Percentiles rank a stretch among this genome's conserved stretches.
These are phyloP conservation scores for Lipomyces sp. DNA, from an alignment of 805 yeast genomes.

Conservation along the genomic window DNA sequence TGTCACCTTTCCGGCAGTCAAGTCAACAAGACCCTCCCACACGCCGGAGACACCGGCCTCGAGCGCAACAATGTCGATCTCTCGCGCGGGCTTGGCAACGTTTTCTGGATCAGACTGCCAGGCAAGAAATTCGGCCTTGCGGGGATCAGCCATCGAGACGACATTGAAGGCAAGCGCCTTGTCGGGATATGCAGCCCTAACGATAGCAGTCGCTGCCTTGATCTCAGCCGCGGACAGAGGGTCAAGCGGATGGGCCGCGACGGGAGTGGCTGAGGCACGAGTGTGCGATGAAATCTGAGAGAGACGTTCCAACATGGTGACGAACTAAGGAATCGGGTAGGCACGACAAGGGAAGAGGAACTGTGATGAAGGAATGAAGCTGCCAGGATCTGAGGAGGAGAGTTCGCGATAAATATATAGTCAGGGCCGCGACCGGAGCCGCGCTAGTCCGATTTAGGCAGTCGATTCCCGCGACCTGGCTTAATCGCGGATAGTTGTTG, in stretches of 20 bases:
- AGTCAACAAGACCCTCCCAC: slow-evolving; percentile 71
- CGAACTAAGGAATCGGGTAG: not conserved
- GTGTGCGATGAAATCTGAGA: slow-evolving; percentile 36
- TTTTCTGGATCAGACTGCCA: slow-evolving; percentile 58
- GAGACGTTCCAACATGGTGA: slow-evolving; percentile 32
- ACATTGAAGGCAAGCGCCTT: slow-evolving; percentile 63
- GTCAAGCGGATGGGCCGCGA: slow-evolving; percentile 47
- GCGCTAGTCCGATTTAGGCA: slow-evolving; percentile 8
- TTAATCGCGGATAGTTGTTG: not conserved
- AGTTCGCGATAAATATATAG: not conserved
- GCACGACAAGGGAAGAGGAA: no score
- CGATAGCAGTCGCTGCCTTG: slow-evolving; percentile 57
- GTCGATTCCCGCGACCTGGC: not conserved
- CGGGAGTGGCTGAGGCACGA: slow-evolving; percentile 24
- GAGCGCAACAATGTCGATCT: slow-evolving; percentile 67
- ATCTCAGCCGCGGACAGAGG: slow-evolving; percentile 71
- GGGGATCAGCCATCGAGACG: slow-evolving; percentile 72
- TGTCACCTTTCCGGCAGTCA: slow-evolving; percentile 55
- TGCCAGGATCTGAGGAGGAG: not conserved
- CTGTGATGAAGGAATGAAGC: no score
- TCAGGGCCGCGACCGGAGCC: not conserved
- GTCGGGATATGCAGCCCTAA: slow-evolving; percentile 55
- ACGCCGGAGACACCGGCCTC: slow-evolving; percentile 62
- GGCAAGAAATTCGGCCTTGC: slow-evolving; percentile 62
- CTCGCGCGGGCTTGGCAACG: slow-evolving; percentile 67